Evolutionary conservation across 768 basidiomycete genomes (phyloP), one percentile per base, ranked within the genome.

Genomic region (Nidularia pulvinata): DNA sequence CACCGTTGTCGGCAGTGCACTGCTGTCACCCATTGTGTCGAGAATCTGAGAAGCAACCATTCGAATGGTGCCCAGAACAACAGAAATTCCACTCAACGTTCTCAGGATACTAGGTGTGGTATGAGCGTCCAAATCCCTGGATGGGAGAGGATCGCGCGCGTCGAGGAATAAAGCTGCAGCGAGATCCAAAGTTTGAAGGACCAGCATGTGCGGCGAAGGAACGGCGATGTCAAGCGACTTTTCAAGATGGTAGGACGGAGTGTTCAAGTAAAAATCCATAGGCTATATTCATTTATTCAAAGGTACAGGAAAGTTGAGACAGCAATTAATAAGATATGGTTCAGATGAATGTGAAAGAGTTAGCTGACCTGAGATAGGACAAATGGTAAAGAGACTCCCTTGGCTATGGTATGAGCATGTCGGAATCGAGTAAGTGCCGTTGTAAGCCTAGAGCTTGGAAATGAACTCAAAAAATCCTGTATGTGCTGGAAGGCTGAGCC

Each of bases 241-340:
- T 54, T 64, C 16, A 16, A 39, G 16, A 16, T 50, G 55, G 55
- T 52, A 68, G 51, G 68, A 64, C 30, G 70, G 68, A 52, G 69
- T 70, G 58, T 68, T 74, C 69, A 81, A 65, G 59, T 74, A 75
- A 62, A 81, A 74, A 66, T 79, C 74, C 70, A 81, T 69, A 46
- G 80, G 78, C 83, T 85, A 67, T 63, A 68, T 22, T 9, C 9
- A 39, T 39, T 39, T 19, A 19, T 19, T 19, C 19, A 39, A 39
- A 39, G 10, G 2, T 9, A 10, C 37, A 39, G 2, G 9, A 39
- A 39, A 10, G 37, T n/a, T 19, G 37, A 39, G n/a, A 2, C 37
- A 39, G 37, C 10, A 39, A 39, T 39, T 9, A 9, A n/a, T 10
- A n/a, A 39, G 37, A 46, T 46, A n/a, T n/a, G 46, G 10, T 10